Evolutionary conservation across 495 filamentous ascomycete genomes (phyloP).

Genomic region (Penicillium salamii): DNA sequence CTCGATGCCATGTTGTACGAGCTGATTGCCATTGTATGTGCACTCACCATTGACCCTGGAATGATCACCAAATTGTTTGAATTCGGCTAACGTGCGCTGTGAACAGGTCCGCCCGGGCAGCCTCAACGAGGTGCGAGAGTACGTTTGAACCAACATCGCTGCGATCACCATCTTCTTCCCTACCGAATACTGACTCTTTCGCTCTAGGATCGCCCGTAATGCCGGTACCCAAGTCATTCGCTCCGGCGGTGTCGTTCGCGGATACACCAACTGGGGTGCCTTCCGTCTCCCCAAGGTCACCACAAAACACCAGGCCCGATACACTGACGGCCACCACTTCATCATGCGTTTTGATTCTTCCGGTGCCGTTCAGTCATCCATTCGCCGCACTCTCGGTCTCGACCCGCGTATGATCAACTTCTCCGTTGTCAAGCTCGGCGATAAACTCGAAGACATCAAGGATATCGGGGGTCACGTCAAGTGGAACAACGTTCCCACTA

Average conservation of each 20-base stretch:
- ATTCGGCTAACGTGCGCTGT: conserved; percentile 8
- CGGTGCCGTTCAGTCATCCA: conserved; percentile 63
- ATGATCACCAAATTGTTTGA: neutral
- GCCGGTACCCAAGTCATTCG: conserved; percentile 80
- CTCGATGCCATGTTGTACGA: conserved; percentile 83
- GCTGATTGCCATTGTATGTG: conserved; percentile 86
- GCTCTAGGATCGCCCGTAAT: conserved; percentile 74
- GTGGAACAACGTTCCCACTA: conserved; percentile 48
- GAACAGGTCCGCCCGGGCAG: conserved; percentile 83
- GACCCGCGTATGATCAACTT: conserved; percentile 91
- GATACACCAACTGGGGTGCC: conserved; percentile 89
- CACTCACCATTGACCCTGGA: neutral
- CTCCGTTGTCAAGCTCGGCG: conserved; percentile 80
- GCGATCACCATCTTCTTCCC: conserved; percentile 2
- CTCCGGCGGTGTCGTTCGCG: conserved; percentile 85
- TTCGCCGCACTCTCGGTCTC: conserved; percentile 72
- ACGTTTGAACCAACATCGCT: conserved; percentile 30
- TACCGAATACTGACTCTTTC: conserved; percentile 13
- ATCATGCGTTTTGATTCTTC: conserved; percentile 91
- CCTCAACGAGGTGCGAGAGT: conserved; percentile 93
- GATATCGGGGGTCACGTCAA: conserved; percentile 57
- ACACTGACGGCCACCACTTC: conserved; percentile 90
- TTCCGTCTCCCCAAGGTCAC: conserved; percentile 76
- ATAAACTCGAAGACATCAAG: conserved; percentile 67
- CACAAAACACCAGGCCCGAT: conserved; percentile 71